Conservation (phyloP, 116 monocot species). For the Dioscorea cayenensis region DNA sequence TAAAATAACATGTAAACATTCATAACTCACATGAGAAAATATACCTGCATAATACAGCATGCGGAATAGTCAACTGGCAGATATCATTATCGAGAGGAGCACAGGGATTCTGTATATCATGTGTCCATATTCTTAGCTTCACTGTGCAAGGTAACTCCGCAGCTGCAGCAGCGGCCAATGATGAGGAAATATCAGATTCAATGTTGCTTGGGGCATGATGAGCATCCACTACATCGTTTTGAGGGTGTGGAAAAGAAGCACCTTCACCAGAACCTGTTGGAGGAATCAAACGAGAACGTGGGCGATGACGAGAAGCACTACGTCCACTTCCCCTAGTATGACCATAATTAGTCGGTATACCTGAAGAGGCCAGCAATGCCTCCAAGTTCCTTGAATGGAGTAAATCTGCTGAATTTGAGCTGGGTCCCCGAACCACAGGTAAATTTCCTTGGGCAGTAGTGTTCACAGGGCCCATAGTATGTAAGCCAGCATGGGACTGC, state of each 20-base stretch:
- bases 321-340: constrained; percentile 21
- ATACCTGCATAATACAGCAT: constrained; percentile 99
- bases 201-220: constrained; percentile 27
- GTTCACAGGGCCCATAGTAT: constrained; percentile 22
- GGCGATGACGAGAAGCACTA: constrained; percentile 30
- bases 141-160: constrained; percentile 96
- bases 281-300: constrained; percentile 24
- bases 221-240: constrained; percentile 26
- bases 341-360: constrained; percentile 9
- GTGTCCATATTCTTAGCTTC: constrained; percentile 90
- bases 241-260: constrained; percentile 25
- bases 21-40: background rate
- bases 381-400: constrained; percentile 21
- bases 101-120: constrained; percentile 79
- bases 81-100: constrained; percentile 45
- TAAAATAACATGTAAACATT: background rate
- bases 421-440: constrained; percentile 18
- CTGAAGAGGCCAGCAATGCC: constrained; percentile 22
- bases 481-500: constrained; percentile 52
- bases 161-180: constrained; percentile 60
- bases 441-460: constrained; percentile 25
- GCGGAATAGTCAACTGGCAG: constrained; percentile 84
- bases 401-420: constrained; percentile 22
- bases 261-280: constrained; percentile 36
- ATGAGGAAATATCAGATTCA: constrained; percentile 46